Percentiles rank a stretch among this genome's conserved stretches.
Conservation (phyloP, 1,284 basidiomycete species). For the Pseudozyma flocculosa region DNA sequence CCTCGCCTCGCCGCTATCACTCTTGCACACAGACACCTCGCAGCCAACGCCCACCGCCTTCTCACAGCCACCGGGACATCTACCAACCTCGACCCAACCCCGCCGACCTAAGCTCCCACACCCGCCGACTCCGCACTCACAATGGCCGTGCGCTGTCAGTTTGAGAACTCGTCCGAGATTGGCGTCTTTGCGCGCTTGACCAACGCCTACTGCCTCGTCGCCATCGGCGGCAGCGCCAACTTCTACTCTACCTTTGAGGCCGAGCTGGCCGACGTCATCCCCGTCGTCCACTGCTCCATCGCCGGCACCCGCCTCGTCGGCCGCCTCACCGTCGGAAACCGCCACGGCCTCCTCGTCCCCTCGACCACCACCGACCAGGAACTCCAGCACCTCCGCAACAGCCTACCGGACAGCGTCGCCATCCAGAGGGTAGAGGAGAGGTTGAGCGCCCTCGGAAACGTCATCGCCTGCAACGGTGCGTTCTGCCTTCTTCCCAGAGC, state of each 20-base stretch:
- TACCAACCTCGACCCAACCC: no score
- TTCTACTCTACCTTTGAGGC: slow-evolving; percentile 97
- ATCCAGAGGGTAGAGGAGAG: slow-evolving; percentile 97
- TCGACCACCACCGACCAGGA: slow-evolving; percentile 96
- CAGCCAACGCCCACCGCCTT: no score
- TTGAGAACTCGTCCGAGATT: slow-evolving; percentile 95
- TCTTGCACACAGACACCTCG: no score
- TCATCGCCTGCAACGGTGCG: slow-evolving; percentile 92
- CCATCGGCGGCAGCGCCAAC: slow-evolving; percentile 92
- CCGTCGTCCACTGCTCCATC: slow-evolving; percentile 95
- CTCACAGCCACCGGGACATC: no score
- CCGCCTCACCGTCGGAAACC: slow-evolving; percentile 79
- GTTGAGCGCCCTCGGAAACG: slow-evolving; percentile 92
- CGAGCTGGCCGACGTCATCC: slow-evolving; percentile 88
- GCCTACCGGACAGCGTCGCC: slow-evolving; percentile 85
- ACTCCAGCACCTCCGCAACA: slow-evolving; percentile 93
- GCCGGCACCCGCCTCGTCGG: slow-evolving; percentile 93
- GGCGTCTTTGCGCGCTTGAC: slow-evolving; percentile 81
- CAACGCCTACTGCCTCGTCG: slow-evolving; percentile 68
- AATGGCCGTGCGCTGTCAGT: slow-evolving; percentile 61
- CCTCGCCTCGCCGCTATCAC: no score
- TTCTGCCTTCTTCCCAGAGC: slow-evolving; percentile 1
- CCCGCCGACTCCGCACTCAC: slow-evolving; percentile 3
- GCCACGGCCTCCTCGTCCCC: slow-evolving; percentile 93
- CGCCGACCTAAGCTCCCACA: no score